Evolutionary conservation across 2,329 filamentous ascomycete species (phyloP), one percentile per base, ranked within the genome.

Genomic region (Colletotrichum filicis): DNA sequence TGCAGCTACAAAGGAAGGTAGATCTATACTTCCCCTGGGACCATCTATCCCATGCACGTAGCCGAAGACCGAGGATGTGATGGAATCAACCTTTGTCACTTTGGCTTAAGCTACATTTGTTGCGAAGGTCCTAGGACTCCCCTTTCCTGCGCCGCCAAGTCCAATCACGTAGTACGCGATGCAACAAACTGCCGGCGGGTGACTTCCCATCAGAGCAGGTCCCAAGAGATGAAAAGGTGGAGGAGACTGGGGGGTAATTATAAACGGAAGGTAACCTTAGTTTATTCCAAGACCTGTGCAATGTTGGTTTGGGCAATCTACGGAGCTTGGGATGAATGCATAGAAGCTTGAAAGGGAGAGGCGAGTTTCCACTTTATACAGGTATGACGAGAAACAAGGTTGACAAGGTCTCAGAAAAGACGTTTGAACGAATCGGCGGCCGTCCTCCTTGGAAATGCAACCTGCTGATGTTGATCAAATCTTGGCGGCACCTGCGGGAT

Each of bases 161-260:
- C 49, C 26, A 4, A 66, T 60, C 56, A 71, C 71, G 60, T 49
- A 49, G 71, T 71, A 73, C 26, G 71, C 71, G 49, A 73, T 73
- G 71, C 71, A 71, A 73, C 71, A 22, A 71, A 73, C 35, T 73
- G 56, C 61, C 67, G 66, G 71, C 67, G 66, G 71, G 61, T 64
- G 61, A 73, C 49, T 73, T 60, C 71, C 71, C 61, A 66, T 65
- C 71, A 71, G 55, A 61, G 71, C 67, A 73, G 67, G 66, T 73
- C 59, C 66, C 67, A 73, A 73, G 67, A n/a, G 19, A 66, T 49
- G 35, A 42, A 57, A 35, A 4, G 8, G 42, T 56, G 37, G 37
- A 35, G 37, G 16, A 35, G 37, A 52, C 35, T 60, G 57, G 35
- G 60, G 67, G 67, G 26, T 12, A 1, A 32, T 22, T 24, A 37